Evolutionary conservation across 129 eudicot species (phyloP).

Genomic region (Arctium minus): DNA sequence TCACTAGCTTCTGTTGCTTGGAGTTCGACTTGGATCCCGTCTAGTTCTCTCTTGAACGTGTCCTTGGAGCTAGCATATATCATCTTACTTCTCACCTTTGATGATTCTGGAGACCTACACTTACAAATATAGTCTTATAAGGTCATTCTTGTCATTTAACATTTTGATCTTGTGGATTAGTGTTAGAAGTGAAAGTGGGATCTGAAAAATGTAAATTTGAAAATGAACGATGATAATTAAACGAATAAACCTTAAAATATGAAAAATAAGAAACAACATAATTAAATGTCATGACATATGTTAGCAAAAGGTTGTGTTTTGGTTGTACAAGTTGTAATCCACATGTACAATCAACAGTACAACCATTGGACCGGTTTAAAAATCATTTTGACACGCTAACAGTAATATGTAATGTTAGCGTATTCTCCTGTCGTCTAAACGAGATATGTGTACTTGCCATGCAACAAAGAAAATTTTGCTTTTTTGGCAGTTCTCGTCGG

Average conservation of each 20-base stretch:
- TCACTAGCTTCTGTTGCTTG: constrained; percentile 50
- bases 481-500: constrained; percentile 40
- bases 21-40: constrained; percentile 46
- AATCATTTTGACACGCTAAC: not conserved
- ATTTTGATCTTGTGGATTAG: not conserved
- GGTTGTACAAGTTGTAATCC: not conserved
- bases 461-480: constrained; percentile 51
- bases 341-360: not conserved
- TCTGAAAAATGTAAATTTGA: not conserved
- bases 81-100: constrained; percentile 55
- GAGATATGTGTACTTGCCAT: constrained; percentile 19
- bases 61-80: constrained; percentile 49
- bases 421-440: not conserved
- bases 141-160: not conserved
- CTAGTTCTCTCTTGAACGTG: constrained; percentile 49
- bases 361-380: not conserved
- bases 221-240: not conserved
- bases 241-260: not conserved
- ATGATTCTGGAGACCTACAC: constrained; percentile 43
- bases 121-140: not conserved
- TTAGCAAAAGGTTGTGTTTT: not conserved
- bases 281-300: not conserved
- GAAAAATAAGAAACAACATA: not conserved
- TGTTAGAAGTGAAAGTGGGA: not conserved
- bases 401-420: not conserved